Base-by-base conservation (phyloP, 73 alveolate genomes). In the Stentor roeselii region DNA sequence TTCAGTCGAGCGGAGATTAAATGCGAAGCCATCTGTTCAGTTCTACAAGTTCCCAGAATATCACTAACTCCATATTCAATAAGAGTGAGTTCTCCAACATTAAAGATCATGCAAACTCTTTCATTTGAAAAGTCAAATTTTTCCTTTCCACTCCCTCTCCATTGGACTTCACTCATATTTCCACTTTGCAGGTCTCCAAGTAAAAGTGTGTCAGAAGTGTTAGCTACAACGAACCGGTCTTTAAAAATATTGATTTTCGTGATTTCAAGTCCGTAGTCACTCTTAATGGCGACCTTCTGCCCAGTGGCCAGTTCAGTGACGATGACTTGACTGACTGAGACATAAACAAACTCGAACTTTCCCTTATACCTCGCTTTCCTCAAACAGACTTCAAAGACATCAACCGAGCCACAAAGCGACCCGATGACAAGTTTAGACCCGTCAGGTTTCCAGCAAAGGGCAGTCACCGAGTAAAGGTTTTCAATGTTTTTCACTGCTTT, bases 51-150 rank as follows among this genome's bases (percentile, higher is more conserved):
- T 36, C 99, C 99, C 34, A 96, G 89, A 78, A 95, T 93, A 84
- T 97, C 99, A 86, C 97, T 97, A 75, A 92, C 90, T 76, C 99
- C 99, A 90, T 97, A 98, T 90, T 98, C 99, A 76, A 98, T 98
- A 78, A 98, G 90, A 3, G 99, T 93, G 60, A 98, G 96, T 86
- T 98, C 99, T 31, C 99, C 99, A 1, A 40, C 99, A 90, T 96
- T 97, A 92, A 95, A 98, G 67, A 98, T 98, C 99, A 98, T 97
- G 92, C 99, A 98, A 36, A 97, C 96, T 60, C 97, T 95, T 40
- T 97, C 98, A 90, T 95, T 95, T 41, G 98, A 92, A 84, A 98
- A 98, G 90, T 96, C 99, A 89, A 90, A 98, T 92, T 97, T 97
- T 90, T 97, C 99, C 41, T 95, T 97, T 32, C 99, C 99, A 59